Percentiles rank a stretch among this genome's conserved stretches.
These are phyloP conservation scores for Mycena belliarum DNA, from an alignment of 768 basidiomycete genomes.

Conservation along the genomic window DNA sequence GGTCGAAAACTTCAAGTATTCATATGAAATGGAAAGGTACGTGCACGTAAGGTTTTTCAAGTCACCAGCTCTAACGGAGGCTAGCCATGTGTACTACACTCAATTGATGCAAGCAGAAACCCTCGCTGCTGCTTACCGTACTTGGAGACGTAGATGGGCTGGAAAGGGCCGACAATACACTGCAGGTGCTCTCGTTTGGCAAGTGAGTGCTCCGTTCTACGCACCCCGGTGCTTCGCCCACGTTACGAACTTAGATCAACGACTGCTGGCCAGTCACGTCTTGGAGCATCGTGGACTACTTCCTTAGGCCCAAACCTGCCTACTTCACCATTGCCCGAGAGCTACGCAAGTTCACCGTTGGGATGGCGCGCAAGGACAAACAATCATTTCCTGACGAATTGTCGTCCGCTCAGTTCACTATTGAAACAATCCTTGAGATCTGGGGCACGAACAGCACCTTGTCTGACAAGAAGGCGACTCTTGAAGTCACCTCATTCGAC, in stretches of 20 bases:
- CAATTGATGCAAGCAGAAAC: conserved; percentile 97
- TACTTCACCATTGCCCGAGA: conserved; percentile 88
- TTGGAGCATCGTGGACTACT: conserved; percentile 94
- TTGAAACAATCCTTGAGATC: conserved; percentile 70
- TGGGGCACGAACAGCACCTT: conserved; percentile 89
- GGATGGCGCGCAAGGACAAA: conserved; percentile 78
- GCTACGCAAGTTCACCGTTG: conserved; percentile 77
- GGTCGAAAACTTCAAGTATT: conserved; percentile 90
- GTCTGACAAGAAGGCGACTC: conserved; percentile 51
- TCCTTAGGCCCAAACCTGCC: conserved; percentile 89
- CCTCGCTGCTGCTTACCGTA: conserved; percentile 80
- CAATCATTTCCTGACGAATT: conserved; percentile 57
- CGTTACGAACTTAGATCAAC: conserved; percentile 60
- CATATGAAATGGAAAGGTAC: conserved; percentile 85
- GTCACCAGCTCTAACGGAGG: not conserved
- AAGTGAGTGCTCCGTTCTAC: conserved; percentile 50
- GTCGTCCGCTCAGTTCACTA: conserved; percentile 67
- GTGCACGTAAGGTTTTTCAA: not conserved
- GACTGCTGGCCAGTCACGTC: conserved; percentile 95
- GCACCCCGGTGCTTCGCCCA: not conserved
- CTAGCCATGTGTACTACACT: conserved; percentile 89
- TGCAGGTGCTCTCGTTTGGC: conserved; percentile 93
- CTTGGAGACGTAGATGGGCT: conserved; percentile 91
- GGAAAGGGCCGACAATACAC: conserved; percentile 87
- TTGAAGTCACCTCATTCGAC: conserved; percentile 70